Evolutionary conservation across 1,284 basidiomycete genomes (phyloP).

Genomic region (Apiotrichum gracile): DNA sequence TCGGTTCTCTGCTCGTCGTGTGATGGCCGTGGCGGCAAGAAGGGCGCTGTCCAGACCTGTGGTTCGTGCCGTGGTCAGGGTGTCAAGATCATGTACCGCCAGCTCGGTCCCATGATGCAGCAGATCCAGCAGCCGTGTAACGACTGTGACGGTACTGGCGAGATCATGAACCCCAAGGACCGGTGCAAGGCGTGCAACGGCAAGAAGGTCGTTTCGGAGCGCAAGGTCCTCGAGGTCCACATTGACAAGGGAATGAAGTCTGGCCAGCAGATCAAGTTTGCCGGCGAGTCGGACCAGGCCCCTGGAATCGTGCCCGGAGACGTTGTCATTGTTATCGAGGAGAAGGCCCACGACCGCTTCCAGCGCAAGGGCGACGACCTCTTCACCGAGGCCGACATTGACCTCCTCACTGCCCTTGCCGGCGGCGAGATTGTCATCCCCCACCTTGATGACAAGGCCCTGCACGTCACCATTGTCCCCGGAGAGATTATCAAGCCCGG

Average conservation of each 20-base stretch:
- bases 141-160: conserved; percentile 86
- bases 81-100: conserved; percentile 83
- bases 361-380: conserved; percentile 91
- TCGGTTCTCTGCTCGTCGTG: conserved; percentile 92
- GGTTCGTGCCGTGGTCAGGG: conserved; percentile 80
- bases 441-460: conserved; percentile 87
- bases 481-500: conserved; percentile 95
- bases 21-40: conserved; percentile 94
- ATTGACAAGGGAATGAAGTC: conserved; percentile 99
- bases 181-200: conserved; percentile 89
- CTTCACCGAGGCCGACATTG: conserved; percentile 78
- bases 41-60: conserved; percentile 84
- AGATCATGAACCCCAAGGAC: conserved; percentile 91
- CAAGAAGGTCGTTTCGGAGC: conserved; percentile 90
- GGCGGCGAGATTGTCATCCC: conserved; percentile 87
- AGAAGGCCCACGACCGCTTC: conserved; percentile 88
- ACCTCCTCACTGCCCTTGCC: conserved; percentile 86
- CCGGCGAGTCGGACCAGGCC: conserved; percentile 93
- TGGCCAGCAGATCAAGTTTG: conserved; percentile 91
- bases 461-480: conserved; percentile 77
- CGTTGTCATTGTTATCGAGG: conserved; percentile 94
- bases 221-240: conserved; percentile 97
- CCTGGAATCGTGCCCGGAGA: conserved; percentile 88
- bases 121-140: conserved; percentile 95
- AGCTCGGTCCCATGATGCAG: conserved; percentile 97